A percentile compares a stretch with the other conserved stretches of the same genome.
Conservation (phyloP, 2,329 filamentous ascomycete genomes). For the Phaeomoniella chlamydospora region DNA sequence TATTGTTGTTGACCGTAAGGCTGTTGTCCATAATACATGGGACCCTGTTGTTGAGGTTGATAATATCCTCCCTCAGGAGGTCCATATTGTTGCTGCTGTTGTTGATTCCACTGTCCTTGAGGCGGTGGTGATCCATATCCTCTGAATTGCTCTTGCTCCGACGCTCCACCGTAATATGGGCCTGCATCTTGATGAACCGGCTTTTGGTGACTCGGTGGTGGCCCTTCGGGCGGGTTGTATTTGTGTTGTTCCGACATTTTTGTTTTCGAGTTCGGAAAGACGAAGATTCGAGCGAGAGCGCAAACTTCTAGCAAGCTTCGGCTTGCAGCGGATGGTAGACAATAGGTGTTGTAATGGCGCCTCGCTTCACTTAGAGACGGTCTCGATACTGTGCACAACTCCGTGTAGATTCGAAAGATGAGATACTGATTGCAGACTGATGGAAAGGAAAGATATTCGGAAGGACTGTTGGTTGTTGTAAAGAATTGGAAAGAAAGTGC, state of each 20-base stretch:
- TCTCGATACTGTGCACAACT: too few relatives aligned
- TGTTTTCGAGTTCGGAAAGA: too few relatives aligned
- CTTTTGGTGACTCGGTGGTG: slow-evolving; percentile 5
- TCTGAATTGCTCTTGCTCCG: slow-evolving; percentile 1
- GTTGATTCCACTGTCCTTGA: neutral
- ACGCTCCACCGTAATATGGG: slow-evolving; percentile 7
- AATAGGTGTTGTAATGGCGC: too few relatives aligned
- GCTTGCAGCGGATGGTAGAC: too few relatives aligned
- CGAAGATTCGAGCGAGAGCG: too few relatives aligned
- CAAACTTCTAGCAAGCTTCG: too few relatives aligned
- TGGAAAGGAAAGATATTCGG: neutral
- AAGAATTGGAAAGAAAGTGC: too few relatives aligned
- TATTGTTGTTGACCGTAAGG: slow-evolving; percentile 7
- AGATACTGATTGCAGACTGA: too few relatives aligned
- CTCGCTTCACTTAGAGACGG: too few relatives aligned
- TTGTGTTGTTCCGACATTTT: slow-evolving; percentile 5
- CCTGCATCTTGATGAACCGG: slow-evolving; percentile 10
- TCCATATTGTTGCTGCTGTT: slow-evolving; percentile 1
- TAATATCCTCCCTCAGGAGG: slow-evolving; percentile 3
- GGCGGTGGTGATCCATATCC: neutral
- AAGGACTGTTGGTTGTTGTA: neutral
- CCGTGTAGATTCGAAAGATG: too few relatives aligned
- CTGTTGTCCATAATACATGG: slow-evolving; percentile 6
- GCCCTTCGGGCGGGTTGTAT: slow-evolving; percentile 6
- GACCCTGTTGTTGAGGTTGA: slow-evolving; percentile 6